Evolutionary conservation across 2,329 filamentous ascomycete genomes (phyloP), one percentile per base, ranked within the genome.

Genomic region (Fonsecaea erecta): DNA sequence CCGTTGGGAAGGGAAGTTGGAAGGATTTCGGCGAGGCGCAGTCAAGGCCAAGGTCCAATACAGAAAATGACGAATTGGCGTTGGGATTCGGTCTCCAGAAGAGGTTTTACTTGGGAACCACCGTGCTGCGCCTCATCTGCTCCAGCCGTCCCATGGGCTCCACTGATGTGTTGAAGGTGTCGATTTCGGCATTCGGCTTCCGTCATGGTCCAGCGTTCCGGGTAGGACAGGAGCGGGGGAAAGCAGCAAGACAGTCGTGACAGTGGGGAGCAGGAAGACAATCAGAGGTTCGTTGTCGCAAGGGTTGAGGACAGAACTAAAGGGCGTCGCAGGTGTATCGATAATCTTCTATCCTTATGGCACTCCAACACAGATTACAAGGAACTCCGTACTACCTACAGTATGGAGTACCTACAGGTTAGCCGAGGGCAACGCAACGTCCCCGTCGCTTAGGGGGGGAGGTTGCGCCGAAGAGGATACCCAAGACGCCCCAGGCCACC

Each of bases 11-110:
- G 11, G 16, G 18, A 30, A 48, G 18, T 35, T 34, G 12, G 18
- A 37, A 35, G 60, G 52, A 62, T 54, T 62, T 54, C 35, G 60
- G 60, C 32, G 60, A 54, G 51, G 60, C 51, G 60, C 60, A 62
- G 51, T 30, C 46, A 28, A 4, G 46, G 57, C 57, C 28, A 59
- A 34, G 18, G 40, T 18, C 40, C n/a, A 30, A 4, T 28, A 18
- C 28, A 26, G 40, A 16, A 43, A 43, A 14, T 14, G 37, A 18
- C 37, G 37, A 43, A 43, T 43, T 5, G 37, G 37, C 37, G 16
- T 18, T 43, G 16, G 37, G 37, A 43, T 43, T 5, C 37, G 2
- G 37, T 43, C 16, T n/a, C n/a, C 37, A 21, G n/a, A n/a, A 18
- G n/a, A 18, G n/a, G 6, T 46, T 24, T 60, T 26, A 7, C 57